Conservation (phyloP, 2,329 filamentous ascomycete species). For the Fusarium musae region DNA sequence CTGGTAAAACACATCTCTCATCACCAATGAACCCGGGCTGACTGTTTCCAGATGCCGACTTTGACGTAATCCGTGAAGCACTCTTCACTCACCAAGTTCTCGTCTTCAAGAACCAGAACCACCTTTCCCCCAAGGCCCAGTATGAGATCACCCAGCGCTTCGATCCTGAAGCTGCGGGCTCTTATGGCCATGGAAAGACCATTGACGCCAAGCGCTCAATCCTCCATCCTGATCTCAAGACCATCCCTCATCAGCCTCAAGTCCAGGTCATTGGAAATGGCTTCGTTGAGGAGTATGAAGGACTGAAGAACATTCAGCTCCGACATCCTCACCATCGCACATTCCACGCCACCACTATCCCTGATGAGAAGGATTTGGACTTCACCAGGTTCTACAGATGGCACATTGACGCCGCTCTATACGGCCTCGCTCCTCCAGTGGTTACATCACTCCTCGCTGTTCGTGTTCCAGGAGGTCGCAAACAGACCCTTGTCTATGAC, state of each 20-base stretch:
- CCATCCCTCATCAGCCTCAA: slow-evolving; percentile 81
- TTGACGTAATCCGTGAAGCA: slow-evolving; percentile 69
- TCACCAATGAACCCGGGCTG: slow-evolving; percentile 16
- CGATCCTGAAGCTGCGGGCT: slow-evolving; percentile 70
- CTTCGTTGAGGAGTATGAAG: slow-evolving; percentile 74
- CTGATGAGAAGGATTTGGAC: slow-evolving; percentile 61
- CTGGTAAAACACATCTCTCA: slow-evolving; percentile 55
- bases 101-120: slow-evolving; percentile 74
- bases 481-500: slow-evolving; percentile 77
- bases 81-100: slow-evolving; percentile 77
- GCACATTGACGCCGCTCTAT: slow-evolving; percentile 84
- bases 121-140: slow-evolving; percentile 75
- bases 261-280: slow-evolving; percentile 82
- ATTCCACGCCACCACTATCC: slow-evolving; percentile 75
- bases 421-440: slow-evolving; percentile 77
- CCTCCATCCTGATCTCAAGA: slow-evolving; percentile 83
- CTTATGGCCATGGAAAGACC: slow-evolving; percentile 82
- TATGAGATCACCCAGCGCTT: slow-evolving; percentile 80
- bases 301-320: slow-evolving; percentile 73
- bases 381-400: slow-evolving; percentile 75
- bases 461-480: slow-evolving; percentile 73
- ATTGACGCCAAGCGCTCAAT: slow-evolving; percentile 72
- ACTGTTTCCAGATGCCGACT: slow-evolving; percentile 66
- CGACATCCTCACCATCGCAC: slow-evolving; percentile 81
- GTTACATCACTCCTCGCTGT: slow-evolving; percentile 80